phyloP scores from a whole-genome alignment of 495 filamentous ascomycete genomes.

The Cercophora samala region DNA sequence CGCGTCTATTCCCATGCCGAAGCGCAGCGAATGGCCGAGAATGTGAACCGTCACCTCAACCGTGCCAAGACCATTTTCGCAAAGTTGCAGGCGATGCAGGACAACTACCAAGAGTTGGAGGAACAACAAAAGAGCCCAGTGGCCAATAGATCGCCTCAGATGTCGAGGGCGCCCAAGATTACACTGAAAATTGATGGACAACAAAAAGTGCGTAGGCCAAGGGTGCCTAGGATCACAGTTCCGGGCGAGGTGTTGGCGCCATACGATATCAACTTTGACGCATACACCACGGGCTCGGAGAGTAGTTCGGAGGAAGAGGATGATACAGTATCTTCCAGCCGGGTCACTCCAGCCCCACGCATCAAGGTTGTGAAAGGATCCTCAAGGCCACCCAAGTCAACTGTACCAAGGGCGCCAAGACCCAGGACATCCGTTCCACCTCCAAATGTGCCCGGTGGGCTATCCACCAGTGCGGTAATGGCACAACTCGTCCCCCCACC shows the following conservation, averaged over 20 bases:
- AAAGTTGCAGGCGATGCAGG: slow-evolving; percentile 74
- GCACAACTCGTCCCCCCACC: slow-evolving; percentile 75
- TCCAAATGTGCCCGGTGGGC: slow-evolving; percentile 52
- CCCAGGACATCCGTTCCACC: slow-evolving; percentile 45
- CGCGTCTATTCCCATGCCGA: slow-evolving; percentile 79
- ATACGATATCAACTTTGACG: slow-evolving; percentile 53
- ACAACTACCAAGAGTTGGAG: slow-evolving; percentile 47
- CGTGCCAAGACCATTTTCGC: slow-evolving; percentile 71
- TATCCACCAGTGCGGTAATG: slow-evolving; percentile 80
- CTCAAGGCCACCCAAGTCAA: slow-evolving; percentile 34
- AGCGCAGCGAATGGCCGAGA: slow-evolving; percentile 73
- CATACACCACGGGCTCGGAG: slow-evolving; percentile 45
- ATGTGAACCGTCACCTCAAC: slow-evolving; percentile 70
- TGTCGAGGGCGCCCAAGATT: slow-evolving; percentile 58
- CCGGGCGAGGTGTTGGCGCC: slow-evolving; percentile 58
- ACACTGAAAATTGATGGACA: slow-evolving; percentile 61
- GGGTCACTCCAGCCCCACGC: slow-evolving; percentile 36
- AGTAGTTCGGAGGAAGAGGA: slow-evolving; percentile 43
- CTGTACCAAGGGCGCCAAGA: slow-evolving; percentile 33
- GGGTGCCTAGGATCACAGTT: slow-evolving; percentile 50
- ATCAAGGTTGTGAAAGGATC: slow-evolving; percentile 41
- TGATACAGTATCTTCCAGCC: slow-evolving; percentile 33
- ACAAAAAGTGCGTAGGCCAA: slow-evolving; percentile 40
- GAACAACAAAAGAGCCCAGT: slow-evolving; percentile 56
- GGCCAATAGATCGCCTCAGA: slow-evolving; percentile 51